phyloP scores from a whole-genome alignment of 176 grass and related monocot species.

The Juncus effusus region DNA sequence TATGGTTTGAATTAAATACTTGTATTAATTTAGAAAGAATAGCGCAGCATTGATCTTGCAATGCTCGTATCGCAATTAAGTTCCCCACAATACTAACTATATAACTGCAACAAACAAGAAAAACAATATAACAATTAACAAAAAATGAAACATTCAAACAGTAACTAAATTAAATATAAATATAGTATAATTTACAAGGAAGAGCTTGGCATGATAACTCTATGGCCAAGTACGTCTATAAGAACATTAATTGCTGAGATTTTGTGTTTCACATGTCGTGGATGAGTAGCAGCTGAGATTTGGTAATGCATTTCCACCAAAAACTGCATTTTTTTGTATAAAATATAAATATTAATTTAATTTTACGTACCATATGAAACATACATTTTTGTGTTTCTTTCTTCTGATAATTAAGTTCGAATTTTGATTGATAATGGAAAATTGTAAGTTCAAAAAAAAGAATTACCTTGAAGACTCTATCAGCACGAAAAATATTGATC shows the following conservation, averaged over 20 bases:
- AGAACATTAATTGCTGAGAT: constrained; percentile 78
- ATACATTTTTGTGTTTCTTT: neutral
- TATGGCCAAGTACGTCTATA: constrained; percentile 68
- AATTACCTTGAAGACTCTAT: constrained; percentile 90
- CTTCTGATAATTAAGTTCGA: too few relatives aligned
- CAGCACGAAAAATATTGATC: constrained; percentile 83
- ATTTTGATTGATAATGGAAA: too few relatives aligned
- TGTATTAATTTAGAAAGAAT: constrained; percentile 71
- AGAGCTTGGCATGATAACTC: constrained; percentile 76
- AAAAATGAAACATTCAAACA: neutral
- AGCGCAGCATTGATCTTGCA: constrained; percentile 76
- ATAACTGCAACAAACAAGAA: constrained; percentile 58
- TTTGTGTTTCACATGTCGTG: constrained; percentile 61
- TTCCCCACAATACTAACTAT: constrained; percentile 82
- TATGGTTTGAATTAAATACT: constrained; percentile 46
- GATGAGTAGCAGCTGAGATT: constrained; percentile 69
- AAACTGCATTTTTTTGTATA: constrained; percentile 49
- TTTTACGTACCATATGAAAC: neutral
- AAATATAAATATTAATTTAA: neutral
- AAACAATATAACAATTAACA: constrained; percentile 8
- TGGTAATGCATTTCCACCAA: constrained; percentile 86
- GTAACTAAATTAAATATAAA: constrained; percentile 7
- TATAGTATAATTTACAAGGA: constrained; percentile 57
- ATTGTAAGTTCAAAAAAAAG: constrained; percentile 8
- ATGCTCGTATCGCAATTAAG: constrained; percentile 42